Conservation (phyloP, 2,329 filamentous ascomycete genomes). For the Aspergillus ochraceus region DNA sequence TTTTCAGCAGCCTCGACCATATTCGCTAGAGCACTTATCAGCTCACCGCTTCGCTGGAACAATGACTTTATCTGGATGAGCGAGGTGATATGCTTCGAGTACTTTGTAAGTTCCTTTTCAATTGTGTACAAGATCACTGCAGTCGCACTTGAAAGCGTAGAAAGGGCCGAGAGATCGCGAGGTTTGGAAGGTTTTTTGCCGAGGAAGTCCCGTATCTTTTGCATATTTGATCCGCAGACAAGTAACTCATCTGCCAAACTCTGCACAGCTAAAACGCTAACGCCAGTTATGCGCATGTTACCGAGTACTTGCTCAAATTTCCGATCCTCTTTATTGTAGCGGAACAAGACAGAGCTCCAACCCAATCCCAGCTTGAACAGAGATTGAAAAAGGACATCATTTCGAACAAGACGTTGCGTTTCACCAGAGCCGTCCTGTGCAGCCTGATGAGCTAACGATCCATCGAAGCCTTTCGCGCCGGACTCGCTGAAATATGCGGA, state of each 20-base stretch:
- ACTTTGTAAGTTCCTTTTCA: conserved; percentile 34
- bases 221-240: conserved; percentile 39
- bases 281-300: conserved; percentile 51
- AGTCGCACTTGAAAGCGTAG: conserved; percentile 35
- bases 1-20: conserved; percentile 49
- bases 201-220: conserved; percentile 37
- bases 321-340: conserved; percentile 35
- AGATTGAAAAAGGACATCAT: conserved; percentile 41
- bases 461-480: conserved; percentile 41
- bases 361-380: conserved; percentile 44
- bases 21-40: conserved; percentile 36
- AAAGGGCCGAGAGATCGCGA: conserved; percentile 32
- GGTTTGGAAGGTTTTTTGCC: conserved; percentile 25
- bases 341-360: conserved; percentile 46
- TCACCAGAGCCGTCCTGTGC: conserved; percentile 20
- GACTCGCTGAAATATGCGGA: conserved; percentile 48
- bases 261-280: conserved; percentile 46
- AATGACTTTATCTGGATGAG: conserved; percentile 38
- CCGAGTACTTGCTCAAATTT: conserved; percentile 44
- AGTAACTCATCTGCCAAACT: conserved; percentile 31
- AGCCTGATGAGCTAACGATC: conserved; percentile 32
- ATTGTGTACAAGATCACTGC: conserved; percentile 39
- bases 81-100: conserved; percentile 29
- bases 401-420: conserved; percentile 33
- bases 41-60: conserved; percentile 40